Evolutionary conservation across 192 early-diverging fungal genomes (phyloP).

Genomic region (Phlyctochytrium planicorne): DNA sequence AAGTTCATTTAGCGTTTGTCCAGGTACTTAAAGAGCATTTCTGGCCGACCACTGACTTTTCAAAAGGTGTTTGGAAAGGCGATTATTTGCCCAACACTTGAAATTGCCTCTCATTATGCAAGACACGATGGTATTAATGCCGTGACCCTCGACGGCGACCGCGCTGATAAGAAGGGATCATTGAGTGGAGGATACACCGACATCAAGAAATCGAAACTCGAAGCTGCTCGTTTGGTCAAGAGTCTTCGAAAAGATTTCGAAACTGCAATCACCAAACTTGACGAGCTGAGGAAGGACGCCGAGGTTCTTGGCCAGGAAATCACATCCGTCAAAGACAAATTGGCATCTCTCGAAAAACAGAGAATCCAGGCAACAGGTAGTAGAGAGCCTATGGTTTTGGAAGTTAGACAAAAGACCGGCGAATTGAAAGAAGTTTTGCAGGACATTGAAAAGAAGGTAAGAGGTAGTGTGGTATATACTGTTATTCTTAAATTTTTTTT

Average conservation of each 20-base stretch:
- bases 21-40: conserved; percentile 70
- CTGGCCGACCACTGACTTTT: not conserved
- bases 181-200: conserved; percentile 89
- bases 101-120: conserved; percentile 77
- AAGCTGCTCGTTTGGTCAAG: conserved; percentile 66
- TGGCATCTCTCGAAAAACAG: conserved; percentile 36
- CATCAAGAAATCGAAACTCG: conserved; percentile 69
- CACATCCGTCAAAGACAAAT: conserved; percentile 34
- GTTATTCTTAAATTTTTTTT: not conserved
- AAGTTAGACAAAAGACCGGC: conserved; percentile 60
- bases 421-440: conserved; percentile 62
- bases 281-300: conserved; percentile 55
- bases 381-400: conserved; percentile 53
- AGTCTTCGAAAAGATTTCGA: conserved; percentile 42
- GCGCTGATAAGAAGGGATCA: conserved; percentile 88
- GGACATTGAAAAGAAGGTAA: conserved; percentile 46
- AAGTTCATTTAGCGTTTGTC: conserved; percentile 73
- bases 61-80: conserved; percentile 81
- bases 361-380: conserved; percentile 53
- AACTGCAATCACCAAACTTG: conserved; percentile 37
- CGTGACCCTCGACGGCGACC: conserved; percentile 91
- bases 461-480: conserved; percentile 9
- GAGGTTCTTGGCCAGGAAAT: conserved; percentile 44
- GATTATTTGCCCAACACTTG: conserved; percentile 80
- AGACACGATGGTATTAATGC: conserved; percentile 73